Evolutionary conservation across 495 filamentous ascomycete genomes (phyloP).

Genomic region (Lepraria neglecta): DNA sequence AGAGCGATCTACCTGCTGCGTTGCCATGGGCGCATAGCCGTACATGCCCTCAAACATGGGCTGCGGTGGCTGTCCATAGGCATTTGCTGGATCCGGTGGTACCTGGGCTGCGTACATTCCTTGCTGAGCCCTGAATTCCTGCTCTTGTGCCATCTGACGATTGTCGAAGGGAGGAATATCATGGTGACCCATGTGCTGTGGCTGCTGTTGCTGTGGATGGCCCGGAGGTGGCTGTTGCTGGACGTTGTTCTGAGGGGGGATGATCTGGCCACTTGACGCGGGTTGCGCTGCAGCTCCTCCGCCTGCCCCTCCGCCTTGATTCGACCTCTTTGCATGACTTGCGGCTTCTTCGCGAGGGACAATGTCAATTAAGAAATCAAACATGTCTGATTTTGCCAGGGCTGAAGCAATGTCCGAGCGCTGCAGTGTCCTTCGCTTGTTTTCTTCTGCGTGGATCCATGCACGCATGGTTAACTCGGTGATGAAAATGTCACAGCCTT

Average conservation of each 20-base stretch:
- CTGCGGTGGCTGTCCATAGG: conserved; percentile 66
- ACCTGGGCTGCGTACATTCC: conserved; percentile 74
- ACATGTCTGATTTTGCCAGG: conserved; percentile 97
- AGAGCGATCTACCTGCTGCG: conserved; percentile 65
- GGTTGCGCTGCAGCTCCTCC: conserved; percentile 45
- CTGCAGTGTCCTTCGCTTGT: conserved; percentile 92
- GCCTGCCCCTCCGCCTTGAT: conserved; percentile 44
- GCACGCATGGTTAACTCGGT: conserved; percentile 98
- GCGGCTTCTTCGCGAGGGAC: conserved; percentile 91
- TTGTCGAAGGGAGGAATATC: conserved; percentile 59
- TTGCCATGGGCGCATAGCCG: conserved; percentile 69
- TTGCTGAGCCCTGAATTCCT: conserved; percentile 71
- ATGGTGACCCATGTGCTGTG: conserved; percentile 61
- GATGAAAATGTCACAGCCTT: conserved; percentile 99
- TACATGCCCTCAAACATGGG: conserved; percentile 91
- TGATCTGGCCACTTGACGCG: conserved; percentile 51
- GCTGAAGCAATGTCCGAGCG: conserved; percentile 94
- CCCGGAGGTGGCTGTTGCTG: conserved; percentile 30
- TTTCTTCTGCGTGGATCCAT: conserved; percentile 99
- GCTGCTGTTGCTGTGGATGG: conserved; percentile 33
- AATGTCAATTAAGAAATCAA: conserved; percentile 98
- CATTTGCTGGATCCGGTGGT: conserved; percentile 58
- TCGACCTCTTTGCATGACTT: conserved; percentile 68
- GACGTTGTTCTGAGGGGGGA: conserved; percentile 54
- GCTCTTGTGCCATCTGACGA: conserved; percentile 55